Percentiles rank a stretch among this genome's conserved stretches.
These are phyloP conservation scores for Dictyostelium capitatum DNA, from an alignment of 78 protist genomes.

Conservation along the genomic window DNA sequence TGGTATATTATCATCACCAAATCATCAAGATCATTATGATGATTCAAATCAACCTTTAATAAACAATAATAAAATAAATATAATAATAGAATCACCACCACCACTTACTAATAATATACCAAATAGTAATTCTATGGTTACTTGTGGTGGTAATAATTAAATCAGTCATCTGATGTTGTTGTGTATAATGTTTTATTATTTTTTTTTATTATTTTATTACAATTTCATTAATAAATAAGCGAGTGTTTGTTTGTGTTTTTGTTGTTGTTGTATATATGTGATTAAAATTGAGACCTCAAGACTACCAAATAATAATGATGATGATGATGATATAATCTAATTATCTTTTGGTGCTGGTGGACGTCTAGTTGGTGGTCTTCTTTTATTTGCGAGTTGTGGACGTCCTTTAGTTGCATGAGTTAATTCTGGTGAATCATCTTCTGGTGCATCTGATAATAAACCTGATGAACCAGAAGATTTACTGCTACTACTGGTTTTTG, in stretches of 20 bases:
- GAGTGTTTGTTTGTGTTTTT: neutral
- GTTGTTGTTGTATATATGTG: neutral
- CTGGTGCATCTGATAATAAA: conserved; percentile 50
- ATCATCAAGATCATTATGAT: neutral
- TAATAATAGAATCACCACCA: neutral
- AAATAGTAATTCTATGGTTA: no score
- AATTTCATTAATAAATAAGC: no score
- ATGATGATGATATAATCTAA: no score
- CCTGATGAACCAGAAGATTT: conserved; percentile 18
- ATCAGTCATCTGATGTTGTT: no score
- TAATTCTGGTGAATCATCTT: conserved; percentile 40
- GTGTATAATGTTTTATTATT: no score
- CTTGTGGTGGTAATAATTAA: no score
- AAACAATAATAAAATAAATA: neutral
- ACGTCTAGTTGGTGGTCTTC: conserved; percentile 80
- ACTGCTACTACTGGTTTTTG: neutral
- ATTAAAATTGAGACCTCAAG: no score
- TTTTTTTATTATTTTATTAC: no score
- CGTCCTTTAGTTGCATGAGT: conserved; percentile 42
- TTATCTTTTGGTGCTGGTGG: conserved; percentile 62
- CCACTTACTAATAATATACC: neutral
- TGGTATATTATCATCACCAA: neutral
- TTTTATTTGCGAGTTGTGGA: conserved; percentile 54
- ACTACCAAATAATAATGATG: no score
- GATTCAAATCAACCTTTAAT: neutral